phyloP scores from a whole-genome alignment of 768 basidiomycete genomes.

The Agaricus subrufescens region DNA sequence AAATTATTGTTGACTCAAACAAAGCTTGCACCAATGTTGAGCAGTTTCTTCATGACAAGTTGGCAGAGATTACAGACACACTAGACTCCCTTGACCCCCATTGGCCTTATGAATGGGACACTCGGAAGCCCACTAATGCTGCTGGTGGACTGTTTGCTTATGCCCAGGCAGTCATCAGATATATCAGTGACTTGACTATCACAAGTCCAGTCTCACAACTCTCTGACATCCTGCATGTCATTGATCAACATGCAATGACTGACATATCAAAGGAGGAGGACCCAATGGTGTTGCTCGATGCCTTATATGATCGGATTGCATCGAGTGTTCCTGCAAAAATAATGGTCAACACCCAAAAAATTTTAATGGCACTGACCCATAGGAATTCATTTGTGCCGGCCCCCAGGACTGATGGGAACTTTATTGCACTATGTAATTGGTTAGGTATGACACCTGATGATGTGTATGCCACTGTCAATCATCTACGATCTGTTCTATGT shows the following conservation, averaged over 20 bases:
- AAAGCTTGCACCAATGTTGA: not conserved
- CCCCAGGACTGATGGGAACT: no score
- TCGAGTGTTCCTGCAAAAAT: not conserved
- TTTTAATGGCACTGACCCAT: not conserved
- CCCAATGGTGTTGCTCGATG: conserved; percentile 7
- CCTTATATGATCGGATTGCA: conserved; percentile 2
- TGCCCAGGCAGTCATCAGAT: not conserved
- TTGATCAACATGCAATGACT: not conserved
- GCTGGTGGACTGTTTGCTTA: not conserved
- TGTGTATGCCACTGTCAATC: no score
- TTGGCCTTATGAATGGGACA: not conserved
- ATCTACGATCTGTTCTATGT: no score
- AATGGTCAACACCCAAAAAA: not conserved
- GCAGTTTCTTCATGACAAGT: not conserved
- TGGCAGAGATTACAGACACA: not conserved
- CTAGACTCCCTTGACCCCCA: not conserved
- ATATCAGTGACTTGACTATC: not conserved
- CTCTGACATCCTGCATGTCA: not conserved
- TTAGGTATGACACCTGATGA: no score
- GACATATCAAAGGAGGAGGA: not conserved
- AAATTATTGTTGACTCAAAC: not conserved
- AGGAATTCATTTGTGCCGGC: not conserved
- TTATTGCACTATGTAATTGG: not conserved
- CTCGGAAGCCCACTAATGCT: not conserved
- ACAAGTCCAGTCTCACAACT: not conserved